Evolutionary conservation across 306 rosid genomes (phyloP), one percentile per base, ranked within the genome.

Genomic region (Cicer judaicum): DNA sequence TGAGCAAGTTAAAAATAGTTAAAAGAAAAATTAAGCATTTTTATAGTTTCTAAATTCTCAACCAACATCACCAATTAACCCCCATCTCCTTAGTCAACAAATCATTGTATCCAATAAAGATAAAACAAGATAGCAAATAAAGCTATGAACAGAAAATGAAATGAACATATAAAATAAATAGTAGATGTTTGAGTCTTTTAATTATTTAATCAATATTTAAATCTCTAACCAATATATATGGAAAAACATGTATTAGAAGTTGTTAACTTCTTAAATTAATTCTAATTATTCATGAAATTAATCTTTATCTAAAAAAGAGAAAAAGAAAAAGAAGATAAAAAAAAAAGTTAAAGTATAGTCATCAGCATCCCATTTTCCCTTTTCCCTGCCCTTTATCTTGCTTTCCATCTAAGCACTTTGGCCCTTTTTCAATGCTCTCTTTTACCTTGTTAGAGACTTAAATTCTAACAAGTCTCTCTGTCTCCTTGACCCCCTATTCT

Each of bases 11-110:
- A 13, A 43, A 43, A 57, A 70, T 41, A 71, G 62, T 62, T 40
- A 38, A 71, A 43, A 49, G 64, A 64, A 5, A 82, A 86, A 85
- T 29, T 29, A 29, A 70, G 85, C 81, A 80, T 87, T 85, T 19
- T 85, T 11, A 82, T 81, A 81, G 82, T 82, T 84, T 70, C 69
- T 85, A 79, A 87, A 82, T 85, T 84, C 89, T 89, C 87, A 83
- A 89, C 89, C 82, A 86, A 81, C 84, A 72, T 66, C 60, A 69
- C 70, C 80, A 46, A n/a, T 67, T 74, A 72, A 56, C 65, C 78
- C 53, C 19, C 74, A 39, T 46, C 85, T 69, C 19, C 70, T 69
- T 83, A 80, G 92, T 89, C 94, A 81, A 89, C 84, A 86, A 84
- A 74, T 81, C 88, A 84, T 82, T 82, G 76, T 82, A 86, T 80